Percentiles rank a stretch among this genome's conserved stretches.
Conservation (phyloP, 306 rosid genomes). For the Cucurbita argyrosperma region DNA sequence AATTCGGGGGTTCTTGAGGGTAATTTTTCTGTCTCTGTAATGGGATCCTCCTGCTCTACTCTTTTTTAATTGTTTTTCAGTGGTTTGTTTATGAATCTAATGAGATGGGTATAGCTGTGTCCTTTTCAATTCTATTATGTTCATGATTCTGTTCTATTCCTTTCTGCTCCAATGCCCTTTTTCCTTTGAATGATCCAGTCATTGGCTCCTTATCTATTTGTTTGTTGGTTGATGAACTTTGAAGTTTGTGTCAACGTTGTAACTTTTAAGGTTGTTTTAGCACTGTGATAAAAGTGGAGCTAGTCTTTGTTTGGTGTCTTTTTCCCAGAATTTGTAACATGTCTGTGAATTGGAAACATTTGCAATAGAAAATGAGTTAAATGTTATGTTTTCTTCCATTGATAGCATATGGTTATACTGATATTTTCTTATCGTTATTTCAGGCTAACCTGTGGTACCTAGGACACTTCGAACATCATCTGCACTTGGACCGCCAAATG, state of each 20-base stretch:
- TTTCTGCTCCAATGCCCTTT: not conserved
- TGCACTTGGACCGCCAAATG: constrained; percentile 32
- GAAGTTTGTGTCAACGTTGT: not conserved
- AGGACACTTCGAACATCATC: constrained; percentile 15
- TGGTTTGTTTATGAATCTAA: not conserved
- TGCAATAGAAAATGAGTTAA: too few species aligned
- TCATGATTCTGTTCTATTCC: not conserved
- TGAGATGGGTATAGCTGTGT: not conserved
- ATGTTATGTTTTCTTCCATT: not conserved
- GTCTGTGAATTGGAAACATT: not conserved
- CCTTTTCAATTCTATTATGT: not conserved
- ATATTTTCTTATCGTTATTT: not conserved
- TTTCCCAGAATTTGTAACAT: not conserved
- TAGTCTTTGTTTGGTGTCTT: not conserved
- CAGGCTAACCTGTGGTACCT: not conserved
- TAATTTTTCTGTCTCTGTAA: not conserved
- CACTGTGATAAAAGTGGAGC: not conserved
- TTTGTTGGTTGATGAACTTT: not conserved
- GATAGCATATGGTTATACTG: not conserved
- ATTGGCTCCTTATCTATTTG: not conserved
- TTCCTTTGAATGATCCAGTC: not conserved
- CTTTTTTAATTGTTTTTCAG: not conserved
- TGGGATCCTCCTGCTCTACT: not conserved
- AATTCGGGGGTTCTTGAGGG: not conserved
- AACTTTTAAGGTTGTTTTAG: not conserved